phyloP scores from a whole-genome alignment of 2,329 filamentous ascomycete genomes.

The Verticillium tricorpus region DNA sequence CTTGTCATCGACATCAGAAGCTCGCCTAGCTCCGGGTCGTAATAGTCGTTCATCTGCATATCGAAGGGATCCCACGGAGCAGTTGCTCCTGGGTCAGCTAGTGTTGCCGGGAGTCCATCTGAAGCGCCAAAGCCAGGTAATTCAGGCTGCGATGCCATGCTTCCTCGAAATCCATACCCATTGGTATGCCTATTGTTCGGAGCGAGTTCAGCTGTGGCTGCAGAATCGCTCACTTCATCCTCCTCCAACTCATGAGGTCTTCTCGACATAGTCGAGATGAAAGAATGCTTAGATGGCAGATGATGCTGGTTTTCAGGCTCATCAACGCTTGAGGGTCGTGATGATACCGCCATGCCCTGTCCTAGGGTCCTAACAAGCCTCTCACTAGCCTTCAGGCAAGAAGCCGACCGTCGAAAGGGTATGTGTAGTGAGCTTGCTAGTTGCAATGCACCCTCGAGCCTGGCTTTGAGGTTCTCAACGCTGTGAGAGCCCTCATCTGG shows the following conservation, averaged over 20 bases:
- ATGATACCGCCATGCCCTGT: background rate
- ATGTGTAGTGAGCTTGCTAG: background rate
- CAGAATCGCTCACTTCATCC: background rate
- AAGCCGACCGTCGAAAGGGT: background rate
- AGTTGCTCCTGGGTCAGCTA: background rate
- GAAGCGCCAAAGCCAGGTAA: background rate
- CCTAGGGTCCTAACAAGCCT: background rate
- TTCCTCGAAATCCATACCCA: background rate
- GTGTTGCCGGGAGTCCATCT: background rate
- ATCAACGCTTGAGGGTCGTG: background rate
- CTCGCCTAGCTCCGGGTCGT: slow-evolving; percentile 2
- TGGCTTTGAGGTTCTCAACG: background rate
- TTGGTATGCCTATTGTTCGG: background rate
- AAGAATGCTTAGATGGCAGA: background rate
- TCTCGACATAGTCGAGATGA: background rate
- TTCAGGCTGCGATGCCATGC: background rate
- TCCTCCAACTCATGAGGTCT: background rate
- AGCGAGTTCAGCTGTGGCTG: background rate
- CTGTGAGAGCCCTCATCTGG: background rate
- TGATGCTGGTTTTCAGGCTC: background rate
- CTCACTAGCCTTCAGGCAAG: background rate
- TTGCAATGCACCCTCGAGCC: background rate
- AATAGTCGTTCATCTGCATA: slow-evolving; percentile 4
- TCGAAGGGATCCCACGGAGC: slow-evolving; percentile 4
- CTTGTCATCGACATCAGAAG: background rate